Conservation (phyloP, 805 yeast species). For the Nakazawaea molendinolei region DNA sequence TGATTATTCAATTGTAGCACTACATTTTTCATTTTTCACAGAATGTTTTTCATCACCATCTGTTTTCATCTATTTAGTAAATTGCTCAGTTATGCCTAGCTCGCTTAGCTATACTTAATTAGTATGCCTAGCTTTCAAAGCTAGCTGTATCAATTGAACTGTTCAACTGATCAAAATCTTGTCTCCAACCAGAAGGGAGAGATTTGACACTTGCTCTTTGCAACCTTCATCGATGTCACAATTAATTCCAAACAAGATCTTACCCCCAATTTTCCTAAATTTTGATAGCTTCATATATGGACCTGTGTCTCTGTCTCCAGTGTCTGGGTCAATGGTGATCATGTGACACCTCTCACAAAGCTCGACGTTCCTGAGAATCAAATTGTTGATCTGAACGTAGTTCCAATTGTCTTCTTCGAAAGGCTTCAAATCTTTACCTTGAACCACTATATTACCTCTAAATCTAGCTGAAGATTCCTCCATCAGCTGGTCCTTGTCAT, state of each 20-base stretch:
- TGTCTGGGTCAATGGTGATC: slow-evolving; percentile 31
- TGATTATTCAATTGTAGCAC: not conserved
- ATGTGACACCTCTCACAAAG: slow-evolving; percentile 36
- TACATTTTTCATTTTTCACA: too few species aligned
- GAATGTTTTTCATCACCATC: too few species aligned
- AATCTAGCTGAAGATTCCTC: slow-evolving; percentile 18
- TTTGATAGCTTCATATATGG: slow-evolving; percentile 28
- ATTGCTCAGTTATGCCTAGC: too few species aligned
- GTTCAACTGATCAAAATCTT: too few species aligned
- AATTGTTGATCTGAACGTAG: slow-evolving; percentile 13
- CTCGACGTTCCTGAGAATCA: slow-evolving; percentile 18
- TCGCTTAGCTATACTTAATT: too few species aligned
- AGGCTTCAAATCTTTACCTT: slow-evolving; percentile 18
- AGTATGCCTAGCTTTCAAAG: too few species aligned
- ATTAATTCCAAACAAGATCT: slow-evolving; percentile 31
- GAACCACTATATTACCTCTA: slow-evolving; percentile 32
- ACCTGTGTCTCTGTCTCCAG: slow-evolving; percentile 27
- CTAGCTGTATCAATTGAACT: too few species aligned
- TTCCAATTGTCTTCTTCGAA: slow-evolving; percentile 35
- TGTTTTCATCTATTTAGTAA: too few species aligned
- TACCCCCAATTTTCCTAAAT: slow-evolving; percentile 28
- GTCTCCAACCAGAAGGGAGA: slow-evolving; percentile 15
- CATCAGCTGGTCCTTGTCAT: not conserved
- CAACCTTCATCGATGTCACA: slow-evolving; percentile 18
- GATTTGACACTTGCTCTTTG: not conserved